Evolutionary conservation across 768 basidiomycete species (phyloP), one percentile per base, ranked within the genome.

Genomic region (Boletus rufocinnamomeus): DNA sequence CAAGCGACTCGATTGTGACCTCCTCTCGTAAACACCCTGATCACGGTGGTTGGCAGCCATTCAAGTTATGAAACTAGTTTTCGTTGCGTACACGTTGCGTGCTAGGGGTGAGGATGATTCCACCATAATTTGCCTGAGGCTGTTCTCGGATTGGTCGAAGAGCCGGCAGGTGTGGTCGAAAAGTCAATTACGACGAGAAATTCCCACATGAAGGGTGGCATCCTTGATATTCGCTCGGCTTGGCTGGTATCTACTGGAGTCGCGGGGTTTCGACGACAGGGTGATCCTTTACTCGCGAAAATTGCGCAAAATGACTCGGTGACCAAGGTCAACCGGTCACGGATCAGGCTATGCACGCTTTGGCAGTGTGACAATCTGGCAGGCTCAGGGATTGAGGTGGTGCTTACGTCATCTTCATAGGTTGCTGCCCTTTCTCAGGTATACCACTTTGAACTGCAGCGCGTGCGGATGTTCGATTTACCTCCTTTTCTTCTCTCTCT

Each of bases 401-500:
- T 49, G 67, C 60, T 70, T 70, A 71, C 54, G 51, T 70, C 58
- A 72, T 61, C 55, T 2, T 37, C 32, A 50, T 64, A 64, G 58
- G 47, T 53, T 48, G 53, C 45, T 49, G 48, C 32, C 50, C 49
- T 58, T 64, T 62, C 60, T 59, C 62, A 52, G 54, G 55, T 63
- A 52, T 50, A 60, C 57, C 47, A 51, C 52, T 47, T 41, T 30
- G 57, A 56, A 63, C 64, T 34, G 58, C 63, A 55, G 50, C 30
- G 49, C 62, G 48, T 40, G 65, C 62, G 63, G 56, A 62, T 63
- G 65, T 63, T 65, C 37, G 54, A 54, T 62, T 62, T 45, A 63
- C 60, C 56, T 64, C 65, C 59, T 68, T 52, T 59, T 55, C 52
- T 58, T 41, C 57, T 27, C 47, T 53, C 56, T 40, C 41, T 40